Percentiles rank a stretch among this genome's conserved stretches.
Evolutionary conservation across 768 basidiomycete genomes (phyloP).

Genomic region (Mycena amicta): DNA sequence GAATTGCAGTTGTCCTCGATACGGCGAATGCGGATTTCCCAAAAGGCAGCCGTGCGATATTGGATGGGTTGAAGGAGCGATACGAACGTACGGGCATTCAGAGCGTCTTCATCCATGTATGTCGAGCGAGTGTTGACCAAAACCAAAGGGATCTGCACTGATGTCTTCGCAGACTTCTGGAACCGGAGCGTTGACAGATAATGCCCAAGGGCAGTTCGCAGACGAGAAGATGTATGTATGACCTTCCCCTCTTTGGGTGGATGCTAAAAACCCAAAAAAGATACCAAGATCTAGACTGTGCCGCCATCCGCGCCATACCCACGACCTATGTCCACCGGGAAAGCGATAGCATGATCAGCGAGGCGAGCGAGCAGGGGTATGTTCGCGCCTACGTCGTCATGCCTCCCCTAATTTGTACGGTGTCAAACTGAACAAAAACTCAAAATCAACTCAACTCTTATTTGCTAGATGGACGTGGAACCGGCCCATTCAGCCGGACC

Average conservation of each 20-base stretch:
- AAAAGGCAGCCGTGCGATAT: constrained; percentile 7
- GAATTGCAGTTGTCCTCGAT: constrained; percentile 13
- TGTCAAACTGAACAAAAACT: too few relatives aligned
- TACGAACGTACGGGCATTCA: constrained; percentile 6
- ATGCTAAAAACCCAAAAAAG: not conserved
- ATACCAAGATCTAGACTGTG: constrained; percentile 22
- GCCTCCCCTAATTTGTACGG: constrained; percentile 21
- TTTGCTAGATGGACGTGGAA: constrained; percentile 21
- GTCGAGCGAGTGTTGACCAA: not conserved
- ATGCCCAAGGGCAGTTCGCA: constrained; percentile 18
- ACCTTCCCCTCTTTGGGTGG: not conserved
- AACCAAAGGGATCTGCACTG: not conserved
- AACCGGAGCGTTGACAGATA: constrained; percentile 22
- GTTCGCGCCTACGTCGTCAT: constrained; percentile 20
- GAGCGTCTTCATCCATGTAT: constrained; percentile 18
- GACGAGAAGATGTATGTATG: constrained; percentile 18
- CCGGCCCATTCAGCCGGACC: constrained; percentile 21
- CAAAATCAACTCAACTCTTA: too few relatives aligned
- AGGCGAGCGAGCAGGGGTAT: constrained; percentile 20
- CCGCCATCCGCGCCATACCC: constrained; percentile 20
- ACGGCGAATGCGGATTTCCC: constrained; percentile 22
- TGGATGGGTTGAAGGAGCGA: constrained; percentile 16
- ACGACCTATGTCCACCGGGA: constrained; percentile 20
- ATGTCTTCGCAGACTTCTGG: constrained; percentile 11
- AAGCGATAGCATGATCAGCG: constrained; percentile 10